Percentiles rank a stretch among this genome's conserved stretches.
Conservation (phyloP, 108 stramenopile genomes). For the Asterionellopsis glacialis region DNA sequence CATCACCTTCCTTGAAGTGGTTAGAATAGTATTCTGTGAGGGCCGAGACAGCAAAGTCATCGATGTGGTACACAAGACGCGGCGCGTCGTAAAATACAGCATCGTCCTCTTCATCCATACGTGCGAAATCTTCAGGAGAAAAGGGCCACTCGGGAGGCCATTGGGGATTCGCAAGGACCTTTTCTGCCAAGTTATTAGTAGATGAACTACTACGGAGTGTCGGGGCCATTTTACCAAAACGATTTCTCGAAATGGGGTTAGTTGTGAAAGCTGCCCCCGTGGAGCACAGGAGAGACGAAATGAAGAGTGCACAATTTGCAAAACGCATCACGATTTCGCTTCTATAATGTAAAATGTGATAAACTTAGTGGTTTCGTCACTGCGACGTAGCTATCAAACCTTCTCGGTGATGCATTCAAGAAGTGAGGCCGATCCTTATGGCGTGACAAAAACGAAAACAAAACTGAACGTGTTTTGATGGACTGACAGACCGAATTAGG, state of each 20-base stretch:
- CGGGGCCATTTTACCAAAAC: not conserved
- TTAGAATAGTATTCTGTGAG: constrained; percentile 76
- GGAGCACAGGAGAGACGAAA: not conserved
- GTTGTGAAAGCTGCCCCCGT: not conserved
- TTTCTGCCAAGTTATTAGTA: constrained; percentile 44
- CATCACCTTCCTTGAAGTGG: constrained; percentile 72
- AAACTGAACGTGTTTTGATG: too few species aligned
- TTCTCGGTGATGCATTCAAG: too few species aligned
- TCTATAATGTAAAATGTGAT: too few species aligned
- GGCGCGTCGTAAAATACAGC: constrained; percentile 67
- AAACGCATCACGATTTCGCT: not conserved
- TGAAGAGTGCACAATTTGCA: not conserved
- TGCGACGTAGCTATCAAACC: too few species aligned
- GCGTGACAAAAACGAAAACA: too few species aligned
- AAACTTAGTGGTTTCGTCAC: too few species aligned
- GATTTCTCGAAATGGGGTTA: not conserved
- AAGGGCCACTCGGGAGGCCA: constrained; percentile 86
- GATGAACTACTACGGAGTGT: not conserved
- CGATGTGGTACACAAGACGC: constrained; percentile 79
- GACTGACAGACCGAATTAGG: too few species aligned
- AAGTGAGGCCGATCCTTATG: too few species aligned
- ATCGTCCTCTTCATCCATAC: constrained; percentile 74
- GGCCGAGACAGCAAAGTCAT: constrained; percentile 72
- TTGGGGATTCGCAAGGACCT: constrained; percentile 60
- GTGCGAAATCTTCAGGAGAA: constrained; percentile 53